phyloP scores from a whole-genome alignment of 2,329 filamentous ascomycete genomes.

The Sphaerulina populicola region DNA sequence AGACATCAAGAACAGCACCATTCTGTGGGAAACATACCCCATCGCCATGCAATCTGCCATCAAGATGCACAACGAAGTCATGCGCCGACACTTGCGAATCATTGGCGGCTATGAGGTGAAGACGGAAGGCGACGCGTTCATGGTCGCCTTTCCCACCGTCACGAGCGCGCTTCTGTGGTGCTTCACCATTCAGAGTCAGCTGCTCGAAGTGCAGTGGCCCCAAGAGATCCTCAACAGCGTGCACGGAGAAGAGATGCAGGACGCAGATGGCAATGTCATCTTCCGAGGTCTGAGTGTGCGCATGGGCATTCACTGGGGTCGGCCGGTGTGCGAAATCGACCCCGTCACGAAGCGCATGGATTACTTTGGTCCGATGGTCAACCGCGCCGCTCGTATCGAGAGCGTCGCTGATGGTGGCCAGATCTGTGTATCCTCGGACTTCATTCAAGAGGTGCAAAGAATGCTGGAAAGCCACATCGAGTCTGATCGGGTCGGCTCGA shows the following conservation, averaged over 20 bases:
- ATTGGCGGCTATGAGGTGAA: conserved; percentile 98
- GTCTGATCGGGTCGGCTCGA: conserved; percentile 60
- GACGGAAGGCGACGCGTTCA: conserved; percentile 98
- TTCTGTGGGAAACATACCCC: conserved; percentile 90
- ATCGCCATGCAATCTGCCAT: conserved; percentile 95
- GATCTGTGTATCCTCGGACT: conserved; percentile 93
- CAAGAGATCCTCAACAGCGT: conserved; percentile 82
- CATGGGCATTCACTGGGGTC: conserved; percentile 96
- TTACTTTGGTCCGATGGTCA: conserved; percentile 99
- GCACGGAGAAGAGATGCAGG: conserved; percentile 71
- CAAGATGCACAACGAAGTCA: conserved; percentile 93
- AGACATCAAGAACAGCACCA: conserved; percentile 97
- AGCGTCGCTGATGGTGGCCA: conserved; percentile 93
- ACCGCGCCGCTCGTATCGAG: conserved; percentile 88
- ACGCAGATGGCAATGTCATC: conserved; percentile 79
- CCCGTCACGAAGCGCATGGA: conserved; percentile 98
- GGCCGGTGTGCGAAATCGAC: conserved; percentile 88
- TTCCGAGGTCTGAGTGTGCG: conserved; percentile 90
- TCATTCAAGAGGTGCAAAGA: conserved; percentile 89
- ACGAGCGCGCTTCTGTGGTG: conserved; percentile 93
- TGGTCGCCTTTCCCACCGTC: conserved; percentile 96
- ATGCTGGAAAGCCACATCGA: conserved; percentile 86
- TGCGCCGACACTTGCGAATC: conserved; percentile 83
- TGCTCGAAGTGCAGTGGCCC: conserved; percentile 87
- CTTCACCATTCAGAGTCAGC: conserved; percentile 81